Evolutionary conservation across 805 yeast genomes (phyloP), one percentile per base, ranked within the genome.

Genomic region (Metschnikowia lachancei): DNA sequence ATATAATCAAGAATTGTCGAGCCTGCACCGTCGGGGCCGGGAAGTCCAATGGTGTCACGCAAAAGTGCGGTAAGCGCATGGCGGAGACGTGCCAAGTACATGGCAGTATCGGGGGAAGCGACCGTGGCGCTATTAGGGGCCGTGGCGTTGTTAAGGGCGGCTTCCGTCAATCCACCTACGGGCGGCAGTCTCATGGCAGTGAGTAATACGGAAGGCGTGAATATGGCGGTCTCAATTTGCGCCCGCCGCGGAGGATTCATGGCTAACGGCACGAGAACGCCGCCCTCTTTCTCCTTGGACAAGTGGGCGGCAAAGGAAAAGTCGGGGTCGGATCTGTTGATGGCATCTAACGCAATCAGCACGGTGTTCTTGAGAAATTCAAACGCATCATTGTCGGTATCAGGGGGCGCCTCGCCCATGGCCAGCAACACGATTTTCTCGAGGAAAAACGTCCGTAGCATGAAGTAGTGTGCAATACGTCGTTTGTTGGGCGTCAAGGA

Each of bases 191-290:
- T 14, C 24, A 16, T 26, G 34, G 28, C 17, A 2, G 34, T 35
- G 17, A 52, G 44, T 7, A 53, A 34, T 28, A 51, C 39, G 5
- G 11, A 16, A 1, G 47, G 32, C n/a, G 32, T 30, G 36, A 51
- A 46, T 1, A 53, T 18, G 7, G 37, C 26, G 11, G 39, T 1
- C 6, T 39, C 43, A 6, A 53, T 19, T 11, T 40, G 18, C 10
- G 22, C 43, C 2, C 39, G 30, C 3, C 39, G 3, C 10, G 56
- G 56, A 13, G 48, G 49, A 11, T 32, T 16, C 45, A 53, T 41
- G 16, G 52, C 49, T 22, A 53, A 43, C 5, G 55, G 55, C 34
- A 53, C 6, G 14, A 53, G 47, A 11, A 31, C n/a, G 13, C 53
- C 39, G 38, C 45, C 38, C 41, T 53, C 56, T 3, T 26, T 31